Evolutionary conservation across 2,329 filamentous ascomycete species (phyloP).

Genomic region (Aspergillus fructus): DNA sequence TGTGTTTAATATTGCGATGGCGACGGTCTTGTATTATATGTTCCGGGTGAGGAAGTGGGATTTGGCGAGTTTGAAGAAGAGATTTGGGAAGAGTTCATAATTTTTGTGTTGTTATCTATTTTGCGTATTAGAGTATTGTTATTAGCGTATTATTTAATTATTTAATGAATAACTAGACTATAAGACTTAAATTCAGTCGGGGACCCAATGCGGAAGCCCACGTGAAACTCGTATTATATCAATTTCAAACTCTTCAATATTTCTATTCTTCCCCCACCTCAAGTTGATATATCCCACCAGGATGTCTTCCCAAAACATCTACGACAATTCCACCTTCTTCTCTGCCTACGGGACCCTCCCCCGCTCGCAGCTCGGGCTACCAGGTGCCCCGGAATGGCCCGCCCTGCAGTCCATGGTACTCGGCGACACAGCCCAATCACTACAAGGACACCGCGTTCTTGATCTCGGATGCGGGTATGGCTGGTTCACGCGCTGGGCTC

Average conservation of each 20-base stretch:
- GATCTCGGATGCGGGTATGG: background rate
- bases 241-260: too few relatives aligned
- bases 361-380: background rate
- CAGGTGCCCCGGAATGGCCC: background rate
- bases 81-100: too few relatives aligned
- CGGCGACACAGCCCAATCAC: background rate
- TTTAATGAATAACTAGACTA: too few relatives aligned
- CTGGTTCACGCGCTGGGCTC: background rate
- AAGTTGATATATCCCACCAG: too few relatives aligned
- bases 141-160: too few relatives aligned
- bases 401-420: background rate
- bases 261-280: too few relatives aligned
- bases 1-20: conserved; percentile 55
- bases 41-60: background rate
- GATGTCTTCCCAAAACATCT: background rate
- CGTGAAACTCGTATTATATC: too few relatives aligned
- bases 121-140: too few relatives aligned
- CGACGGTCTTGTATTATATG: conserved; percentile 41
- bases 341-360: background rate
- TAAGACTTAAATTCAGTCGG: too few relatives aligned
- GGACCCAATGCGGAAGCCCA: too few relatives aligned
- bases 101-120: too few relatives aligned
- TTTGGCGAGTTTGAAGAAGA: background rate
- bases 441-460: background rate
- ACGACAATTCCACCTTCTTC: background rate